Evolutionary conservation across 495 filamentous ascomycete species (phyloP), one percentile per base, ranked within the genome.

Genomic region (Daldinia childiae): DNA sequence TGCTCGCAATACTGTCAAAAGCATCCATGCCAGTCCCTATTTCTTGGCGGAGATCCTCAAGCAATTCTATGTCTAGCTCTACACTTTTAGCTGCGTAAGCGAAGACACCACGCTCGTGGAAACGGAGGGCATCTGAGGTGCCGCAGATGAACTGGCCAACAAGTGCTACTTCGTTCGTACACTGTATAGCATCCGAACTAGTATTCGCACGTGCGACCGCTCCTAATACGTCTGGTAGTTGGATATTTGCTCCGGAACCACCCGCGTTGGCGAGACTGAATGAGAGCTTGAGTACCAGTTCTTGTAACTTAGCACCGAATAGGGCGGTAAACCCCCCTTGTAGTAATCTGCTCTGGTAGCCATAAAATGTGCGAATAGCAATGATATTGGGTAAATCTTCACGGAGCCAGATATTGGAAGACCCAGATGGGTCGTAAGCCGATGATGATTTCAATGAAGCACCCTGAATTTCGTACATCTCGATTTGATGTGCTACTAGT

Each of bases 1-100:
- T 67, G 43, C 66, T 72, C 62, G 79, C 78, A 50, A 83, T 73
- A 55, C 78, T 77, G 21, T 82, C 84, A 21, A 85, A 86, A 2
- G 83, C 83, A 64, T 85, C 83, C 82, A 86, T 85, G 56, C 84
- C 83, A 26, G 75, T 76, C 55, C 82, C 84, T 1, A 82, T 79
- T 68, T 86, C 84, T 58, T 84, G 82, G 5, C 82, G 82, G 21
- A 86, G 79, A 54, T 85, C 82, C 63, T 85, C 82, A 1, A 85
- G 77, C 19, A 85, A 77, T 60, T 80, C 77, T 26, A 86, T 80
- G 54, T 86, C 83, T 1, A 84, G 73, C 58, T 84, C 79, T 1
- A 83, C 81, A 48, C 80, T 79, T 56, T 80, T 81, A 34, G 81
- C 75, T 6, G 83, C 83, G 58, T 86, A 85, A 66, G 74, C 69